Percentiles rank a stretch among this genome's conserved stretches.
Conservation (phyloP, 805 yeast species). For the Debaryomyces prosopidis region DNA sequence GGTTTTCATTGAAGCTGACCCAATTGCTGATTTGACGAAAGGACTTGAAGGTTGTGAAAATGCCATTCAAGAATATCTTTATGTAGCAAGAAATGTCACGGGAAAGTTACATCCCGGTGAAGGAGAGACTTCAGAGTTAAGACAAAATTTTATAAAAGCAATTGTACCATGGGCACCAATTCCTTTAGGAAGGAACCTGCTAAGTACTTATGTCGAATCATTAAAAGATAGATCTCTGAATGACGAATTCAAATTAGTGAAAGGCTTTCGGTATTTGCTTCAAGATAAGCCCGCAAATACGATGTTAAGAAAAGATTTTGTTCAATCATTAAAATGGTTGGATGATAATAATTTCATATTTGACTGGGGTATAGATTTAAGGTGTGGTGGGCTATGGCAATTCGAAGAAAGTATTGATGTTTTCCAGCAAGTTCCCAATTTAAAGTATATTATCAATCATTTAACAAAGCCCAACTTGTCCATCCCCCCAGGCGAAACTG, state of each 20-base stretch:
- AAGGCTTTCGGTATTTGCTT: slow-evolving; percentile 44
- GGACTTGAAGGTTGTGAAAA: slow-evolving; percentile 17
- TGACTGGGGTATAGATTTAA: slow-evolving; percentile 45
- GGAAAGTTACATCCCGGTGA: slow-evolving; percentile 9
- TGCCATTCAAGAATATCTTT: slow-evolving; percentile 24
- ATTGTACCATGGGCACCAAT: slow-evolving; percentile 50
- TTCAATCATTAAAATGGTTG: slow-evolving; percentile 36
- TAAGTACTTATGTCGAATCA: slow-evolving; percentile 15
- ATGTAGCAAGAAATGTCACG: slow-evolving; percentile 12
- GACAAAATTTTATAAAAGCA: slow-evolving; percentile 17
- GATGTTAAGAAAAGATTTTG: slow-evolving; percentile 25
- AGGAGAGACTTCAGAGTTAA: slow-evolving; percentile 9
- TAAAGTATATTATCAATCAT: slow-evolving; percentile 41
- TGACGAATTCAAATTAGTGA: slow-evolving; percentile 16
- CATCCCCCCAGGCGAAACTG: slow-evolving; percentile 2
- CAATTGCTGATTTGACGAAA: slow-evolving; percentile 12
- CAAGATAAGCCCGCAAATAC: slow-evolving; percentile 44
- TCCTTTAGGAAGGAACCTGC: slow-evolving; percentile 25
- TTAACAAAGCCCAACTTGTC: slow-evolving; percentile 40
- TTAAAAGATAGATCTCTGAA: slow-evolving; percentile 10
- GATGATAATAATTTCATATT: slow-evolving; percentile 28
- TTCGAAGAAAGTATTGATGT: slow-evolving; percentile 34
- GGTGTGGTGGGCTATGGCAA: slow-evolving; percentile 39
- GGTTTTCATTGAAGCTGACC: slow-evolving; percentile 37
- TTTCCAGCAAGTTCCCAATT: slow-evolving; percentile 22